Evolutionary conservation across 345 rosid species (phyloP).

Genomic region (Salix purpurea): DNA sequence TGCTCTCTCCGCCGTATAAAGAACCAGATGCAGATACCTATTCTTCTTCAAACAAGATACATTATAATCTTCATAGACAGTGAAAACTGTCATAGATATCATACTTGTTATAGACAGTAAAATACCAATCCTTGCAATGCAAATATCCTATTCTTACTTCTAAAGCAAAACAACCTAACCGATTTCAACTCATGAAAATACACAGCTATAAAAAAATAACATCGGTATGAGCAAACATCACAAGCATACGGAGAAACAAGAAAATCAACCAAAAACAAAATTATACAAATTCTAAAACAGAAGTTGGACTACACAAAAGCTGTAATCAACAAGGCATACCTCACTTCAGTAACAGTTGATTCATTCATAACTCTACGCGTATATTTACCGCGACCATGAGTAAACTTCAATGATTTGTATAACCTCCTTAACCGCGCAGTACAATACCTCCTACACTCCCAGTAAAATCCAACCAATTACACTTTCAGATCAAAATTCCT

Average conservation of each 20-base stretch:
- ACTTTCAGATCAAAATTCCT: background rate
- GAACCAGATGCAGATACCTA: constrained; percentile 90
- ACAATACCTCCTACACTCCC: constrained; percentile 77
- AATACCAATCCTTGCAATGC: too few species aligned
- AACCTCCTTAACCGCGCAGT: constrained; percentile 91
- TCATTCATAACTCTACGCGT: constrained; percentile 62
- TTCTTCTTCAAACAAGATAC: constrained; percentile 27
- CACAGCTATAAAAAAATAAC: background rate
- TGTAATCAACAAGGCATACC: constrained; percentile 38
- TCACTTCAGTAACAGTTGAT: constrained; percentile 85
- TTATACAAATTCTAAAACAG: background rate
- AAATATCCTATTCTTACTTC: too few species aligned
- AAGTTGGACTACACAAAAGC: background rate
- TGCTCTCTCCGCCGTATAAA: constrained; percentile 91
- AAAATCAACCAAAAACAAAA: background rate
- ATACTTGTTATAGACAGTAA: background rate
- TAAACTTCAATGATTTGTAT: constrained; percentile 86
- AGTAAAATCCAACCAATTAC: constrained; percentile 19
- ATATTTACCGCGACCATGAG: constrained; percentile 93
- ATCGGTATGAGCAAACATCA: background rate
- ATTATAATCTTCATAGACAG: constrained; percentile 8
- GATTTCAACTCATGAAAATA: too few species aligned
- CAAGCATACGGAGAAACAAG: background rate
- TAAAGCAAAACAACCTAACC: too few species aligned
- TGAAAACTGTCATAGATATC: background rate